Evolutionary conservation across 2,329 filamentous ascomycete species (phyloP), one percentile per base, ranked within the genome.

Genomic region (Aspergillus chevalieri): DNA sequence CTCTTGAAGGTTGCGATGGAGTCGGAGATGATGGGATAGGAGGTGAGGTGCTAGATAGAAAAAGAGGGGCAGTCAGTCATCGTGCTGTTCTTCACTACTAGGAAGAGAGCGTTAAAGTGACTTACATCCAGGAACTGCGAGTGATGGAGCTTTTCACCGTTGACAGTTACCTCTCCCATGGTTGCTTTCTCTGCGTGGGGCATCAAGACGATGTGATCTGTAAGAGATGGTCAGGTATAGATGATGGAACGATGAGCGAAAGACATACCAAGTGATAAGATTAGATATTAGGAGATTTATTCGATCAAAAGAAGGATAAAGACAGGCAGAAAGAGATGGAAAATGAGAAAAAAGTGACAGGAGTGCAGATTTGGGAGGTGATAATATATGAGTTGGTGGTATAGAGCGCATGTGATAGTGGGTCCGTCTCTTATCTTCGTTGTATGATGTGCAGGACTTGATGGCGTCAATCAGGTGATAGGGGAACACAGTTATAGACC

Each of bases 1-100:
- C 81, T 76, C 73, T 90, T 88, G 80, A 94, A 85, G 65, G 82
- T 84, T 53, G 81, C 75, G 71, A 95, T 82, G 63, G 84, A 76
- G 70, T 95, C 89, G 65, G 82, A 82, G 65, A 96, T 81, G 57
- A 94, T 72, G 38, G 92, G 92, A 73, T 95, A 95, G 57, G 85
- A 85, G 60, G 84, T 78, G 55, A 96, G 79, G 67, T 96, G 91
- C 89, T 95, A 60, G 38, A 30, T 3, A 28, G 8, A 30, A 9
- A 12, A 12, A 12, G 26, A 30, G 10, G 26, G 26, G 9, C 26
- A 30, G 50, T 26, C 43, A 36, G 33, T 21, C 52, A 68, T 69
- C 22, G 7, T 44, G 44, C 49, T 17, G 46, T 22, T 22, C 36
- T 39, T 26, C 9, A 26, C 9, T 9, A 26, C 26, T 30, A 19